Evolutionary conservation across 805 yeast species (phyloP).

Genomic region (Pichia eremophila): DNA sequence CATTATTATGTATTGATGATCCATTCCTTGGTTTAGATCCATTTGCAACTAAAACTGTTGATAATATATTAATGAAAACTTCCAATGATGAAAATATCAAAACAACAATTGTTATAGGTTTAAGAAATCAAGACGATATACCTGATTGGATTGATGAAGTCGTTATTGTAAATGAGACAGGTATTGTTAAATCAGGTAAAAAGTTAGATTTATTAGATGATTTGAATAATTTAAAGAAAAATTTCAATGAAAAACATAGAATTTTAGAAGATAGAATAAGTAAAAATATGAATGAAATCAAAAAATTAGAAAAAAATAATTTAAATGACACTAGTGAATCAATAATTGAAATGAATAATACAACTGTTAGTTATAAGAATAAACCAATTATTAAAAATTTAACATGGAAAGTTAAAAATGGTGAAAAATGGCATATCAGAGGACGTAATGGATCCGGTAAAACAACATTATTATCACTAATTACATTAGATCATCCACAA

Average conservation of each 20-base stretch:
- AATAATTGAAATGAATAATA: slow-evolving; percentile 45
- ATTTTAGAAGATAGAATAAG: slow-evolving; percentile 9
- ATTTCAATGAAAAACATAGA: slow-evolving; percentile 18
- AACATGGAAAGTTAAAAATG: slow-evolving; percentile 55
- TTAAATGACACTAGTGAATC: not conserved
- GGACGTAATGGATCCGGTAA: slow-evolving; percentile 94
- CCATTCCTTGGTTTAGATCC: slow-evolving; percentile 92
- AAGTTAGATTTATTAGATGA: slow-evolving; percentile 20
- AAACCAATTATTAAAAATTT: slow-evolving; percentile 50
- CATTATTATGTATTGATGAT: slow-evolving; percentile 70
- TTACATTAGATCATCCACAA: slow-evolving; percentile 95
- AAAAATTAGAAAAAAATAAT: not conserved
- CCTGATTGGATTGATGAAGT: slow-evolving; percentile 78
- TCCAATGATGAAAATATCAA: slow-evolving; percentile 6
- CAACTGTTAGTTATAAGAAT: slow-evolving; percentile 60
- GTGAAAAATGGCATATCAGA: slow-evolving; percentile 80
- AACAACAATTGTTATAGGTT: slow-evolving; percentile 63
- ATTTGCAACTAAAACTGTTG: slow-evolving; percentile 49
- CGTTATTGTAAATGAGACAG: slow-evolving; percentile 47
- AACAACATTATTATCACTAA: slow-evolving; percentile 72
- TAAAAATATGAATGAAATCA: slow-evolving; percentile 4
- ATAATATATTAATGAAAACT: slow-evolving; percentile 35
- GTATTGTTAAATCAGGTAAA: slow-evolving; percentile 43
- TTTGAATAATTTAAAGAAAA: slow-evolving; percentile 17
- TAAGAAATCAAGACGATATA: slow-evolving; percentile 62